Evolutionary conservation across 2,329 filamentous ascomycete genomes (phyloP).

Genomic region (Lasiodiplodia theobromae): DNA sequence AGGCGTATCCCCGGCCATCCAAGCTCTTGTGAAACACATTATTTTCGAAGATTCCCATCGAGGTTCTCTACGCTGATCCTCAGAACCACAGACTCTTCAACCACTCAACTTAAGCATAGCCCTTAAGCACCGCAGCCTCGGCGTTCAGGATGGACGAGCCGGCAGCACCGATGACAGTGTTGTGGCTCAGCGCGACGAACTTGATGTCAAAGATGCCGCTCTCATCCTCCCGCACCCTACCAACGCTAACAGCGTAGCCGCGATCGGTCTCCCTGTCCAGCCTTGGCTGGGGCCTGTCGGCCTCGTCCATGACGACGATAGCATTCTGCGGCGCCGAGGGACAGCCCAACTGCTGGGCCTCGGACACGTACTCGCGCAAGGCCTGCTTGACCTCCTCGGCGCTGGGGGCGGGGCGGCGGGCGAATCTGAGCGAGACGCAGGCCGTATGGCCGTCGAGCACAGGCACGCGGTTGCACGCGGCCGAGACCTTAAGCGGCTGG

Average conservation of each 20-base stretch:
- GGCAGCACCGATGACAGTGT: conserved; percentile 93
- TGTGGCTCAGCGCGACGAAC: conserved; percentile 92
- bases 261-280: conserved; percentile 84
- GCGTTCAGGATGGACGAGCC: conserved; percentile 95
- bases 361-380: conserved; percentile 79
- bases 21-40: too few relatives aligned
- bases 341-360: conserved; percentile 83
- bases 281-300: conserved; percentile 88
- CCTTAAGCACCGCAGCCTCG: conserved; percentile 89
- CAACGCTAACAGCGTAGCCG: conserved; percentile 91
- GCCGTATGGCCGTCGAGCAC: conserved; percentile 95
- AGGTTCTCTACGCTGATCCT: too few relatives aligned
- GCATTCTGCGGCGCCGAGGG: conserved; percentile 82
- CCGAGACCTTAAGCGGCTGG: conserved; percentile 79
- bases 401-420: conserved; percentile 74
- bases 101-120: conserved; percentile 70
- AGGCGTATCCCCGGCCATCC: too few relatives aligned
- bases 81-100: background rate
- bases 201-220: conserved; percentile 92
- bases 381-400: conserved; percentile 80
- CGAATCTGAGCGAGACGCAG: conserved; percentile 88
- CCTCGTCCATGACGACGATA: conserved; percentile 88
- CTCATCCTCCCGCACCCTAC: conserved; percentile 83
- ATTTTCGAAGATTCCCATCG: too few relatives aligned
- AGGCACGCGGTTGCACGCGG: conserved; percentile 91